Evolutionary conservation across 1,284 basidiomycete species (phyloP).

Genomic region (Porogramme epimiltina): DNA sequence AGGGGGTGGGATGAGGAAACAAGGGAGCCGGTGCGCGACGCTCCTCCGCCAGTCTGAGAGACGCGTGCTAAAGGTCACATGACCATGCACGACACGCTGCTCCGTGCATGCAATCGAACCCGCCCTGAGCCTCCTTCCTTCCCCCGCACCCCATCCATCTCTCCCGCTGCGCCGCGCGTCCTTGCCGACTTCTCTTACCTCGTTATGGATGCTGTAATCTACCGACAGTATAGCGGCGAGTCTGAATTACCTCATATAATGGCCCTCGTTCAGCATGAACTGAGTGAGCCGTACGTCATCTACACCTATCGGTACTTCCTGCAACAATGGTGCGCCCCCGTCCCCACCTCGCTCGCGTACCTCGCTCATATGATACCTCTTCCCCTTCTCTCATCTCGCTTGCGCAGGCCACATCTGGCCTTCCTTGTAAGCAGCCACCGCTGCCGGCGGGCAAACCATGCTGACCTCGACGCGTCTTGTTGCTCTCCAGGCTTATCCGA

Average conservation of each 20-base stretch:
- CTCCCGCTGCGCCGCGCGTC: slow-evolving; percentile 1
- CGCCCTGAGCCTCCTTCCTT: slow-evolving; percentile 6
- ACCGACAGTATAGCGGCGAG: slow-evolving; percentile 76
- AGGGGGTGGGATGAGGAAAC: slow-evolving; percentile 8
- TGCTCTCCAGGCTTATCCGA: slow-evolving; percentile 55
- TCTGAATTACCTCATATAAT: slow-evolving; percentile 81
- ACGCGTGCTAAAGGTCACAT: slow-evolving; percentile 18
- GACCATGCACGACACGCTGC: slow-evolving; percentile 6
- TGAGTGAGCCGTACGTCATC: slow-evolving; percentile 95
- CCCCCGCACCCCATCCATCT: slow-evolving; percentile 4
- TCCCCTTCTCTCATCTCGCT: neutral
- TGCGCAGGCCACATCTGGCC: slow-evolving; percentile 85
- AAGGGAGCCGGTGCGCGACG: slow-evolving; percentile 10
- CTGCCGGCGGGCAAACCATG: neutral
- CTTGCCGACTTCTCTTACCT: neutral
- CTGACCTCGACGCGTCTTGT: slow-evolving; percentile 3
- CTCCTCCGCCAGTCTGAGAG: slow-evolving; percentile 4
- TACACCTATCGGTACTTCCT: slow-evolving; percentile 95
- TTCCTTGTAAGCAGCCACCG: slow-evolving; percentile 70
- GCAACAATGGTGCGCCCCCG: slow-evolving; percentile 77
- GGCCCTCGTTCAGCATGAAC: slow-evolving; percentile 86
- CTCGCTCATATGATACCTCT: neutral
- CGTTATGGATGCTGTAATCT: slow-evolving; percentile 57
- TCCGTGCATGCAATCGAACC: neutral
- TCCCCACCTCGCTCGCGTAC: neutral